Base-by-base conservation (phyloP, 768 basidiomycete species). In the Tulasnella sp. region DNA sequence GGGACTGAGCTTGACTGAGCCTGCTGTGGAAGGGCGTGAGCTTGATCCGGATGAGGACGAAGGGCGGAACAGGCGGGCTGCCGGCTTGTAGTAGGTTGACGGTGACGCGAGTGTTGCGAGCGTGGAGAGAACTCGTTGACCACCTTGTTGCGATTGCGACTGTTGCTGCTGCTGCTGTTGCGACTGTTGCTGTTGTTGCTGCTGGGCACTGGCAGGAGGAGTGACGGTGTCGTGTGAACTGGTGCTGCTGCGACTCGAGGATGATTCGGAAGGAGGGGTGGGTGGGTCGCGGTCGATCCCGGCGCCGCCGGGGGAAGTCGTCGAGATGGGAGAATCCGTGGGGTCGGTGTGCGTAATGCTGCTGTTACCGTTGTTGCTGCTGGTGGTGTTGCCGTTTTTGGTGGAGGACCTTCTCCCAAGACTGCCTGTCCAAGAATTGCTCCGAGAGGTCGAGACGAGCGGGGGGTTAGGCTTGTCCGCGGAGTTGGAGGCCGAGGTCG, bases 101-200 rank as follows among this genome's bases (percentile, higher is more conserved):
- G 77, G 77, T 16, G 77, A 79, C 16, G 77, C 71, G 46, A 73
- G 77, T 7, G 77, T 44, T 36, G 77, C 76, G 76, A 77, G 76
- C 14, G 76, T 77, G 21, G 76, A 77, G 38, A 77, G 56, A 19
- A 77, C 76, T 31, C 76, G 76, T 19, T 58, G 24, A 16, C 56
- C 62, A 1, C 31, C 31, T 12, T 19, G 10, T 14, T 34, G 62
- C 18, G 12, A 34, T 10, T 12, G 8, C 18, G 9, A 16, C 56
- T 58, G 56, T n/a, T n/a, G 31, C 42, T 7, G 16, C 44, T 44
- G 44, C 9, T 14, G n/a, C n/a, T n/a, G n/a, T n/a, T n/a, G n/a
- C n/a, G n/a, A n/a, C n/a, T n/a, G 19, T 18, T 58, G 56, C 9
- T 21, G 56, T 18, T 58, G 56, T 58, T 58, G 56, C 52, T 56